Percentiles rank a stretch among this genome's conserved stretches.
These are phyloP conservation scores for Astrothelium macrocarpum DNA, from an alignment of 495 filamentous ascomycete genomes.

Conservation along the genomic window DNA sequence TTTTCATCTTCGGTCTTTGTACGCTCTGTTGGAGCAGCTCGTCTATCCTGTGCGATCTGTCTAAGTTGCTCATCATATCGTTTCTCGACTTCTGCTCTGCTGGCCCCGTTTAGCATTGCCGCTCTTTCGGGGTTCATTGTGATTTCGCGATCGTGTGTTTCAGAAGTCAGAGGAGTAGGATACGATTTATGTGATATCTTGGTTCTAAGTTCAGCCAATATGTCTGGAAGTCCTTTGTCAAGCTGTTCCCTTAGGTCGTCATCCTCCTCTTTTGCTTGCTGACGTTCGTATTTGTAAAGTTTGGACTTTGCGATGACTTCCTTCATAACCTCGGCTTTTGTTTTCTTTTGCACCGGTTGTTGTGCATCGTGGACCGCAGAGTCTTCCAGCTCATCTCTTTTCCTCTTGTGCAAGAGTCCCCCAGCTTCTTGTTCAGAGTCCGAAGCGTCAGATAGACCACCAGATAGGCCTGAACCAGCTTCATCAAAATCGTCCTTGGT, in stretches of 20 bases:
- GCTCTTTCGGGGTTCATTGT: constrained; percentile 51
- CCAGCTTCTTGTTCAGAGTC: constrained; percentile 45
- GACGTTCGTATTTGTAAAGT: constrained; percentile 82
- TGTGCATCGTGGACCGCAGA: constrained; percentile 37
- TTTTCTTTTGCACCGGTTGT: constrained; percentile 68
- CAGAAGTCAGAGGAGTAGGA: constrained; percentile 32
- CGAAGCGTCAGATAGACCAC: constrained; percentile 19
- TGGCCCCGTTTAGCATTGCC: constrained; percentile 49
- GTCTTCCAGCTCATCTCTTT: constrained; percentile 30
- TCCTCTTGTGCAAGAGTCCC: neutral
- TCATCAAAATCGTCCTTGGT: constrained; percentile 65
- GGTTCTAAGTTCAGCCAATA: constrained; percentile 61
- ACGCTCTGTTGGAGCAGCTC: constrained; percentile 72
- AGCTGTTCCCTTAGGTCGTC: constrained; percentile 77
- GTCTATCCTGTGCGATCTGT: constrained; percentile 70
- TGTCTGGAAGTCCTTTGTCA: constrained; percentile 66
- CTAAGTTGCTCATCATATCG: constrained; percentile 77
- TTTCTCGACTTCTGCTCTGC: constrained; percentile 56
- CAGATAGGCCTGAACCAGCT: constrained; percentile 34
- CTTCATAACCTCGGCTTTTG: constrained; percentile 90
- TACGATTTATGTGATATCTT: constrained; percentile 34
- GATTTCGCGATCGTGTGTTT: constrained; percentile 29
- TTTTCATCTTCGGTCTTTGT: constrained; percentile 90
- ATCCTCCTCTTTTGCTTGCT: constrained; percentile 87
- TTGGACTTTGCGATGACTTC: constrained; percentile 98